Evolutionary conservation across 768 basidiomycete genomes (phyloP), one percentile per base, ranked within the genome.

Genomic region (Polyporus arcularius): DNA sequence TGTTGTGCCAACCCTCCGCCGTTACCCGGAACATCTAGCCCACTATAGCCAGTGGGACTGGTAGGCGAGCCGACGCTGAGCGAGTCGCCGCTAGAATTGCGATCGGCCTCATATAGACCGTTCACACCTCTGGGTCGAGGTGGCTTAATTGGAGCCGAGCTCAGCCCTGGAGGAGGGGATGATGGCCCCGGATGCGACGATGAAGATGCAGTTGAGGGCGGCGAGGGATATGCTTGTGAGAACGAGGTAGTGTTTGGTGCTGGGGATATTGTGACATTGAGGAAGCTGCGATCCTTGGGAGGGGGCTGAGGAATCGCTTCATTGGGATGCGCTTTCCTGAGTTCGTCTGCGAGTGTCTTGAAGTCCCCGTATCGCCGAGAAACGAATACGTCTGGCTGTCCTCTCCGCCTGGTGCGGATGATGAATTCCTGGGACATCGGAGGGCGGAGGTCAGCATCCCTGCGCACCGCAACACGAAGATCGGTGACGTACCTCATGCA

Each of bases 341-440:
- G 85, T 93, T 97, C 94, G 50, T 87, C 83, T 2, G 88, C 87
- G 16, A 99, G 82, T 2, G 94, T 90, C 71, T 80, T 89, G 73
- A 99, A 99, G 72, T 99, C 97, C 7, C 96, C 96, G 71, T 98
- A 95, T 64, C 97, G 82, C 58, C 97, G 82, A 1, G 94, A 91
- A 4, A 98, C 97, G 73, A 86, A 94, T 1, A 94, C 82, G 64
- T 97, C 95, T 2, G 79, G 81, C 63, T 81, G 81, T 14, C 85
- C 80, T 6, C 86, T 83, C 43, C 94, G 82, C 15, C 88, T 82
- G 0, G 96, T 98, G 32, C 94, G 86, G 32, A 99, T 86, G 66
- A 99, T 87, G 72, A 99, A 99, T 81, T 98, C 97, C 91, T 98
- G 68, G 45, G 51, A 41, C 15, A 15, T 9, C 21, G 31, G 11